Evolutionary conservation across 2,329 filamentous ascomycete species (phyloP).

Genomic region (Cladosporium sp.): DNA sequence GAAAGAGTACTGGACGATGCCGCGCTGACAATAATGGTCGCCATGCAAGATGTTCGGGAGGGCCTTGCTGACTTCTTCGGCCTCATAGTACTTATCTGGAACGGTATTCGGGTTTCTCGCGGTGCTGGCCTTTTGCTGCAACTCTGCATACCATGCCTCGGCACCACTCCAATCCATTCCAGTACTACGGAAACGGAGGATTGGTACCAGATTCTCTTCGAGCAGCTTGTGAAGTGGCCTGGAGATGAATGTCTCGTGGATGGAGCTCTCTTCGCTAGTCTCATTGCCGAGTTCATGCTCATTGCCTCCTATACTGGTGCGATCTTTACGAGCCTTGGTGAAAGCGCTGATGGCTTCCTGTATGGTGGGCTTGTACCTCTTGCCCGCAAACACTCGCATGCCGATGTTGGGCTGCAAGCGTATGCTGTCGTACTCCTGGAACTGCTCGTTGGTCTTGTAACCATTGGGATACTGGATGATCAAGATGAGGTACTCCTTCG

Average conservation of each 20-base stretch:
- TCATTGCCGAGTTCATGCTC: conserved; percentile 11
- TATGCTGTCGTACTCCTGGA: conserved; percentile 46
- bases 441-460: conserved; percentile 61
- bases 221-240: conserved; percentile 69
- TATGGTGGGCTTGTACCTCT: conserved; percentile 69
- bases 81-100: conserved; percentile 42
- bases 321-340: conserved; percentile 36
- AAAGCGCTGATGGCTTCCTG: conserved; percentile 57
- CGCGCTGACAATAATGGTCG: conserved; percentile 50
- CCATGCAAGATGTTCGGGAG: conserved; percentile 49
- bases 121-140: conserved; percentile 39
- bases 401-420: conserved; percentile 44
- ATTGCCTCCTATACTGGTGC: conserved; percentile 19
- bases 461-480: conserved; percentile 64
- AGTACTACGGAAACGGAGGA: conserved; percentile 57
- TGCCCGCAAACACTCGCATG: conserved; percentile 70
- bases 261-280: conserved; percentile 36
- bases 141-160: conserved; percentile 56
- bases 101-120: conserved; percentile 30
- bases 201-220: conserved; percentile 62
- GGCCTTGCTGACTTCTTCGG: conserved; percentile 32
- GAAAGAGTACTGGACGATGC: conserved; percentile 45
- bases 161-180: conserved; percentile 67
- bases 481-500: conserved; percentile 69
- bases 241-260: conserved; percentile 68